phyloP scores from a whole-genome alignment of 2,329 filamentous ascomycete species.

The Chaetomiaceae sp. region DNA sequence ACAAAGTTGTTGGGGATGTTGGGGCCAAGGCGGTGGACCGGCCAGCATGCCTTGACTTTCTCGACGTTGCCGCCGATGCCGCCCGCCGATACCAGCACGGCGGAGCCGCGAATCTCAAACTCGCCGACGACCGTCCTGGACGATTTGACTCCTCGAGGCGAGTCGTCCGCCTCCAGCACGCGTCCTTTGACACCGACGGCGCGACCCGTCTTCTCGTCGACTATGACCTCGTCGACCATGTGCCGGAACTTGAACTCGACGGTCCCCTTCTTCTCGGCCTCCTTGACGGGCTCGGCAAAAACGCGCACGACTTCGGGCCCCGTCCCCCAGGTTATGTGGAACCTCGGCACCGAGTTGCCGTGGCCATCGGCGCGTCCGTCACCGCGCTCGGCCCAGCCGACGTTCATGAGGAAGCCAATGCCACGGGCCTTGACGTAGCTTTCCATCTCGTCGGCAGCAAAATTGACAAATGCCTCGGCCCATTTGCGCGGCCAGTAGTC shows the following conservation, averaged over 20 bases:
- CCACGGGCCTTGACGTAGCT: conserved; percentile 51
- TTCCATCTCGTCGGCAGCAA: conserved; percentile 57
- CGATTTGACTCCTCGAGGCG: conserved; percentile 49
- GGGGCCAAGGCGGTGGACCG: conserved; percentile 52
- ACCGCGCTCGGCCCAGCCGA: conserved; percentile 60
- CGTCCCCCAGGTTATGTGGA: conserved; percentile 59
- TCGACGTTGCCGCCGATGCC: conserved; percentile 61
- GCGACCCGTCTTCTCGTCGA: conserved; percentile 46
- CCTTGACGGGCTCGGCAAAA: conserved; percentile 53
- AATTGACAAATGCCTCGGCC: conserved; percentile 62
- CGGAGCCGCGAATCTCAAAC: conserved; percentile 51
- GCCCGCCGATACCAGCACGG: conserved; percentile 53
- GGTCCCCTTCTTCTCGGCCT: conserved; percentile 48
- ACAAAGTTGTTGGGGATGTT: conserved; percentile 54
- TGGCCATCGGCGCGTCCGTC: conserved; percentile 53
- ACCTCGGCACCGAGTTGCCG: conserved; percentile 60
- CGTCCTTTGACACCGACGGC: conserved; percentile 51
- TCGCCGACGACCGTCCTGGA: conserved; percentile 44
- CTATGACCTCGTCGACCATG: conserved; percentile 51
- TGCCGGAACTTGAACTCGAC: conserved; percentile 55
- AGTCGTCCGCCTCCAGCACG: conserved; percentile 48
- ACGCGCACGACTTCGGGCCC: conserved; percentile 57
- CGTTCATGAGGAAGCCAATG: conserved; percentile 48
- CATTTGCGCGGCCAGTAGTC: conserved; percentile 57
- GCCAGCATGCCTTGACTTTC: conserved; percentile 55